phyloP scores from a whole-genome alignment of 2,329 filamentous ascomycete genomes.

The Cercospora canescens region DNA sequence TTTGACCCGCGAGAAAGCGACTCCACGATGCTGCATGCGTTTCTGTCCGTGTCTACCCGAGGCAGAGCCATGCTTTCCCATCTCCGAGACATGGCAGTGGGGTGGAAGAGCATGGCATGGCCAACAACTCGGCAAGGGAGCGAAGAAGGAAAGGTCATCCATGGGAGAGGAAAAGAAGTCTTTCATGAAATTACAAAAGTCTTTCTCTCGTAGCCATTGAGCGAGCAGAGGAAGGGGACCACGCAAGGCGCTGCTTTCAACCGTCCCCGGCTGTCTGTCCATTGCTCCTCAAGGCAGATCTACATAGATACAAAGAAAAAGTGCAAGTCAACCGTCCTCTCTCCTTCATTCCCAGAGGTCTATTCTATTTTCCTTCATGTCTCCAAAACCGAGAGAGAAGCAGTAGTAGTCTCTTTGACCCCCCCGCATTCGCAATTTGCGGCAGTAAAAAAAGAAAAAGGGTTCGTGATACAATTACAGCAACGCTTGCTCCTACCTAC shows the following conservation, averaged over 20 bases:
- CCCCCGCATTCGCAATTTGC: background rate
- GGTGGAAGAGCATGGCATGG: background rate
- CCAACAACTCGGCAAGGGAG: too few relatives aligned
- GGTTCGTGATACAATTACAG: constrained; percentile 6
- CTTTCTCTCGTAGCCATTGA: background rate
- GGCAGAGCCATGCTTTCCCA: too few relatives aligned
- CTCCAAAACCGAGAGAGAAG: background rate
- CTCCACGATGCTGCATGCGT: background rate
- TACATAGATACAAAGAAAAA: too few relatives aligned
- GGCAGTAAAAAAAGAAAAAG: too few relatives aligned
- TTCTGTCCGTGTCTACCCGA: background rate
- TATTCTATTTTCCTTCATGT: too few relatives aligned
- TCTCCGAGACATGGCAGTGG: too few relatives aligned
- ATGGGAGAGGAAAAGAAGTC: background rate
- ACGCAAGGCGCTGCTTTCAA: background rate
- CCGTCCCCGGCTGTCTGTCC: too few relatives aligned
- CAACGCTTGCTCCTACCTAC: background rate
- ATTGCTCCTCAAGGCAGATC: too few relatives aligned
- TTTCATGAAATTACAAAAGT: background rate
- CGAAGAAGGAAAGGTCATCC: too few relatives aligned
- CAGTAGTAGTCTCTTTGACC: background rate
- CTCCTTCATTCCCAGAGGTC: too few relatives aligned
- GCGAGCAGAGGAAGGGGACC: background rate
- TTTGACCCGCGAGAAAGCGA: background rate
- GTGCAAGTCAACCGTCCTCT: too few relatives aligned